Evolutionary conservation across 495 filamentous ascomycete species (phyloP), one percentile per base, ranked within the genome.

Genomic region (Aspergillus olivimuriae): DNA sequence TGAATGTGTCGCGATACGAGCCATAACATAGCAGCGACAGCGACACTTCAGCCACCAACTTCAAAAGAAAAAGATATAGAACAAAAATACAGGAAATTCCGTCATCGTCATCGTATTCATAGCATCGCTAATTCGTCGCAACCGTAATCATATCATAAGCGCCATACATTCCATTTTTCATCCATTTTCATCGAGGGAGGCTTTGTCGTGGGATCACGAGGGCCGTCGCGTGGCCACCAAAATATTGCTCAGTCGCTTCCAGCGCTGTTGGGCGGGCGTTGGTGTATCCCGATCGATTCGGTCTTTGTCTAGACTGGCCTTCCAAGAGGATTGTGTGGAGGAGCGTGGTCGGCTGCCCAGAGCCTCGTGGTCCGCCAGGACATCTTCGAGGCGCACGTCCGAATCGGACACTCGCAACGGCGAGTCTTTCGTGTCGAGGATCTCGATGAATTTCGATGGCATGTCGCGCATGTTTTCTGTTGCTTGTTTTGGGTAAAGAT

Each of bases 341-440:
- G 69, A 71, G 35, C 63, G 61, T 3, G 64, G 61, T 30, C 67
- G 60, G 43, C 51, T 62, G 48, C 66, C 49, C 39, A 62, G 57
- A 11, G 69, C 67, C 52, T 73, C 67, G 36, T 73, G 67, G 43
- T 68, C 60, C 37, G 69, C 69, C 28, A 73, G 62, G 50, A 73
- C 66, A 31, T 73, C 69, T 39, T 73, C 69, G 8, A 73, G 66
- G n/a, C 65, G 68, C 37, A 73, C 69, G 39, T 73, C 69, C 8
- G 60, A 64, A 41, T 63, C 61, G 43, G 67, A 72, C 39, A 66
- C 60, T 39, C 58, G 52, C 14, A 52, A 47, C 18, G 52, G 55
- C 12, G 55, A 39, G 34, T 66, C 57, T 48, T 66, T 56, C 15
- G 65, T 60, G 48, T 69, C 64, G 52, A 73, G 64, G 40, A 71